phyloP scores from a whole-genome alignment of 768 basidiomycete genomes.

The Lactarius psammicola region DNA sequence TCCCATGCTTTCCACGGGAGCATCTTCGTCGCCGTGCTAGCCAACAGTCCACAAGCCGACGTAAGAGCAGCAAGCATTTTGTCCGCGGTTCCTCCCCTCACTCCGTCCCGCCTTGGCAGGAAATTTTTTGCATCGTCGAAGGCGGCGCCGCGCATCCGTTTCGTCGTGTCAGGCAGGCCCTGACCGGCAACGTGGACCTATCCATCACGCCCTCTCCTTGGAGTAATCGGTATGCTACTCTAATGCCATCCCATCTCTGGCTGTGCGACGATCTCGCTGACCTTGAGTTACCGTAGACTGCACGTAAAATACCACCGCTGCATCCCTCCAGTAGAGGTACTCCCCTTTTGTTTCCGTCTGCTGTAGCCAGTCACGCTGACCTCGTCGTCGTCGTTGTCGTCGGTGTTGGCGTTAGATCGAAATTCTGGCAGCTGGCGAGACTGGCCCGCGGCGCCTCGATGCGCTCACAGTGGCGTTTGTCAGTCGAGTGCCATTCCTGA shows the following conservation, averaged over 20 bases:
- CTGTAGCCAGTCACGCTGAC: not conserved
- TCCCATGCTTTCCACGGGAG: slow-evolving; percentile 84
- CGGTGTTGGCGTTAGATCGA: slow-evolving; percentile 55
- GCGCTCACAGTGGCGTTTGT: slow-evolving; percentile 62
- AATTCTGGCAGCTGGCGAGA: slow-evolving; percentile 77
- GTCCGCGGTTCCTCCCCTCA: slow-evolving; percentile 35
- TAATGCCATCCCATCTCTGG: slow-evolving; percentile 15
- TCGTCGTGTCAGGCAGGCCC: slow-evolving; percentile 74
- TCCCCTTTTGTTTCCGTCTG: slow-evolving; percentile 28
- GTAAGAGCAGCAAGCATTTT: slow-evolving; percentile 36
- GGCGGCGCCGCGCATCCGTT: slow-evolving; percentile 70
- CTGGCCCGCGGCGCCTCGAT: slow-evolving; percentile 74
- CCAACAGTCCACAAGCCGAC: slow-evolving; percentile 62
- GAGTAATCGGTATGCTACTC: slow-evolving; percentile 66
- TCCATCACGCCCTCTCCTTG: slow-evolving; percentile 74
- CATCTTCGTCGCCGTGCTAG: slow-evolving; percentile 65
- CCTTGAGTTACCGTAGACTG: slow-evolving; percentile 45
- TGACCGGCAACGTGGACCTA: slow-evolving; percentile 62
- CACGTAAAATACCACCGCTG: slow-evolving; percentile 72
- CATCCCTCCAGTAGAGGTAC: slow-evolving; percentile 76
- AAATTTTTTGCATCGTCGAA: slow-evolving; percentile 83
- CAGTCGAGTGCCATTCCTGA: slow-evolving; percentile 74
- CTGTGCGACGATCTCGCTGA: slow-evolving; percentile 15
- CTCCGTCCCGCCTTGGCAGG: slow-evolving; percentile 43
- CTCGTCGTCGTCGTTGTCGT: slow-evolving; percentile 15